A percentile compares a stretch with the other conserved stretches of the same genome.
Conservation (phyloP, 1,139 yeast species). For the Saccharomyces hybrid region DNA sequence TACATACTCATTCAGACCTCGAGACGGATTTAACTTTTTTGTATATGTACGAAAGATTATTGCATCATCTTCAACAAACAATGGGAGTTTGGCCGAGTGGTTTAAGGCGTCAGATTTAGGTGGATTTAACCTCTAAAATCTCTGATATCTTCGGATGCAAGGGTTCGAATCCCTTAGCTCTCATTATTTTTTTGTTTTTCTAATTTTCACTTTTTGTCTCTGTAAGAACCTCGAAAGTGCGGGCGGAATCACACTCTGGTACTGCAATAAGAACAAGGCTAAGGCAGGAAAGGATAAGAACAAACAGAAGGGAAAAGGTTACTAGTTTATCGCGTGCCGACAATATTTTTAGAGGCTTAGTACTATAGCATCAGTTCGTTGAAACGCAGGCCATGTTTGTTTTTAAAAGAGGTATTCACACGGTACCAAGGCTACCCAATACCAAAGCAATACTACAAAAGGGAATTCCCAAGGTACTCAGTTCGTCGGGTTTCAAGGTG, state of each 20-base stretch:
- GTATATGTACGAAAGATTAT: no score
- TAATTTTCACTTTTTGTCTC: slow-evolving; percentile 13
- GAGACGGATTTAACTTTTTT: no score
- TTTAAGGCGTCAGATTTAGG: slow-evolving; percentile 28
- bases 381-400: slow-evolving; percentile 8
- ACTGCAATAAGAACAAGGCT: no score
- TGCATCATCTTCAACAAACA: not conserved
- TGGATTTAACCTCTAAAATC: no score
- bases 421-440: slow-evolving; percentile 52
- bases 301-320: no score
- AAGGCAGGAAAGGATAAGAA: no score
- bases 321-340: no score
- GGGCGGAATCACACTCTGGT: no score
- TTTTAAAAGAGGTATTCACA: slow-evolving; percentile 40
- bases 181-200: slow-evolving; percentile 7
- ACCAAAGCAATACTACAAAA: slow-evolving; percentile 34
- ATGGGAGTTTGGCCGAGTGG: slow-evolving; percentile 31
- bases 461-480: slow-evolving; percentile 69
- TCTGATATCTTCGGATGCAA: slow-evolving; percentile 29
- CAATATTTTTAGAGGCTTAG: no score
- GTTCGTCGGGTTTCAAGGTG: slow-evolving; percentile 55
- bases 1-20: no score
- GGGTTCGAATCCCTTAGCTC: slow-evolving; percentile 31
- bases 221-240: no score
- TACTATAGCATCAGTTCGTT: no score